These are phyloP conservation scores for Barnettozyma sucrosica DNA, from an alignment of 805 yeast species.

Conservation along the genomic window DNA sequence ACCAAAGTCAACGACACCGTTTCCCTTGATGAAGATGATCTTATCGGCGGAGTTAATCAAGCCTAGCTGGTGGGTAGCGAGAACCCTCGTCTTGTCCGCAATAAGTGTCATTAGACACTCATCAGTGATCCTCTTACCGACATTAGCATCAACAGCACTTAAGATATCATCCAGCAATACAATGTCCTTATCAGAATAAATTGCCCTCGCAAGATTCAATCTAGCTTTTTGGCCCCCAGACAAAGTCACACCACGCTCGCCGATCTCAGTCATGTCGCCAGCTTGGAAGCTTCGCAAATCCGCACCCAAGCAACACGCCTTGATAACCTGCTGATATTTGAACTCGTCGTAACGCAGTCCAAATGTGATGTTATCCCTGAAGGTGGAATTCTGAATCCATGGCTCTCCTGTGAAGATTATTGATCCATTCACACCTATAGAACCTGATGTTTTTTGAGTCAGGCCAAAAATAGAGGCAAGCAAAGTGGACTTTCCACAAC, in stretches of 20 bases:
- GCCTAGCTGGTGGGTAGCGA: constrained; percentile 80
- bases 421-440: constrained; percentile 49
- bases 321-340: constrained; percentile 47
- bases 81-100: constrained; percentile 51
- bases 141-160: constrained; percentile 71
- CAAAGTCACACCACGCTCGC: constrained; percentile 76
- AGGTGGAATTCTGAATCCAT: constrained; percentile 78
- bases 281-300: constrained; percentile 63
- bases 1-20: constrained; percentile 61
- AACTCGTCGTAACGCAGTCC: constrained; percentile 49
- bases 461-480: constrained; percentile 65
- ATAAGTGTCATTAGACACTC: constrained; percentile 56
- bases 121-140: constrained; percentile 68
- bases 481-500: constrained; percentile 74
- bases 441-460: constrained; percentile 43
- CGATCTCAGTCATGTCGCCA: constrained; percentile 74
- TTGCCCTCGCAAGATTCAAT: constrained; percentile 62
- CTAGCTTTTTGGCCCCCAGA: constrained; percentile 74
- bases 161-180: constrained; percentile 59
- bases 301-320: constrained; percentile 55
- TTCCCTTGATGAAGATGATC: constrained; percentile 53
- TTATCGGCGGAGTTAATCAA: constrained; percentile 62
- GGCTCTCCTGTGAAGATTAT: constrained; percentile 56
- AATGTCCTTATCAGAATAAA: constrained; percentile 54
- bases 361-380: constrained; percentile 65